Base-by-base conservation (phyloP, 208 protist genomes). In the Trypanosoma lewisi region DNA sequence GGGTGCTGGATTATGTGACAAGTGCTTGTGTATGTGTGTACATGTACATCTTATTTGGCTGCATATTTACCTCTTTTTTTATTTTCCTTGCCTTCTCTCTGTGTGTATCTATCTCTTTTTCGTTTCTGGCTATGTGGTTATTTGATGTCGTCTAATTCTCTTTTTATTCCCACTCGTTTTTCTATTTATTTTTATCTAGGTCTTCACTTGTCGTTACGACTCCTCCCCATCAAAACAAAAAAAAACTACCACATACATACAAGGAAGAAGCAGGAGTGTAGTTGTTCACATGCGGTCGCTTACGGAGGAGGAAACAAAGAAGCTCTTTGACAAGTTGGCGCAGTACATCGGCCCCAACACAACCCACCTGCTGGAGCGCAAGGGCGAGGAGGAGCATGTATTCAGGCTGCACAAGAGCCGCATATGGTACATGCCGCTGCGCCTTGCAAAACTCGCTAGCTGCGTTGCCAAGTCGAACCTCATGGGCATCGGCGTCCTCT, bases 311-410 rank as follows among this genome's bases (percentile, higher is more conserved):
- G 92, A 97, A 60, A 89, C 76, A 28, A 95, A 95, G 50, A 87
- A 84, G 69, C 74, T 97, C 27, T 97, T 97, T 55, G 87, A 93
- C 39, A 97, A 97, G 74, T 75, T 97, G 5, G 83, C 89, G 12
- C 89, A 94, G 71, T 97, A 97, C 74, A 96, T 97, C 49, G 93
- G 93, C 3, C 70, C 79, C 2, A 96, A 97, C 65, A 94, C 93
- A 9, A 89, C 82, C 0, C 86, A 93, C 51, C 69, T 97, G 16
- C 69, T 96, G 17, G 49, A 80, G 44, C 55, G 71, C n/a, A 77
- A 73, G 31, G 49, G 30, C 47, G 49, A 50, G 4, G 19, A 89
- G 23, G 88, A 93, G 37, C 83, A 96, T 60, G 91, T 96, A 2
- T 97, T 97, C 54, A 81, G 90, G 6, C 76, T 97, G 6, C 90